Base-by-base conservation (phyloP, 441 rosid genomes). In the Populus hybrid region DNA sequence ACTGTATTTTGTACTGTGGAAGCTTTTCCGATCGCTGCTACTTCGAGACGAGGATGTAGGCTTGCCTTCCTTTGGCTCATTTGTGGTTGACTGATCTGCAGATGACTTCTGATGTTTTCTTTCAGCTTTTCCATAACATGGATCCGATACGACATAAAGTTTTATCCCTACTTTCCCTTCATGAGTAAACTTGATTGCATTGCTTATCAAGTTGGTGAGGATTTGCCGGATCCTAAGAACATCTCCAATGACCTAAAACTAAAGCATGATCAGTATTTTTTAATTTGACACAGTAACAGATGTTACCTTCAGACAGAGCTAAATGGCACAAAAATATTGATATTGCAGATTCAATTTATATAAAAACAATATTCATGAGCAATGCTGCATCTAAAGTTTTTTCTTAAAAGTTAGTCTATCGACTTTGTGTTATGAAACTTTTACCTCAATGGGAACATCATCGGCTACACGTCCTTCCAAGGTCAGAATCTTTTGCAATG, bases 151-250 rank as follows among this genome's bases (percentile, higher is more conserved):
- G 74, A 91, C 91, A 70, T 87, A 83, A 71, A 94, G 90, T 64
- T 90, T 92, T 83, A 96, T 90, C 67, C 97, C 97, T 50, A 94
- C 97, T 83, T 89, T 89, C 74, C 99, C 98, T 85, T 96, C 90
- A 83, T 89, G 99, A 11, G 98, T 96, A 74, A 96, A 96, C 83
- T 96, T 96, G 81, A 94, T 89, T 2, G 98, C 99, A 72, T 96
- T 96, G 88, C 98, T 96, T 82, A 94, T 90, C 88, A 96, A 86
- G 84, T 96, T 96, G 83, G 99, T 93, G 80, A 94, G 98, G 69
- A 96, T 94, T 83, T 94, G 98, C 59, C 98, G 84, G 73, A 96
- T 93, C 82, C 99, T 86, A 71, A 96, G 86, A 80, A 96, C 99
- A 86, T 96, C 99, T 81, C 99, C 99, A 73, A 90, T 83, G 10